Evolutionary conservation across 306 rosid genomes (phyloP).

Genomic region (Crataegus laevigata): DNA sequence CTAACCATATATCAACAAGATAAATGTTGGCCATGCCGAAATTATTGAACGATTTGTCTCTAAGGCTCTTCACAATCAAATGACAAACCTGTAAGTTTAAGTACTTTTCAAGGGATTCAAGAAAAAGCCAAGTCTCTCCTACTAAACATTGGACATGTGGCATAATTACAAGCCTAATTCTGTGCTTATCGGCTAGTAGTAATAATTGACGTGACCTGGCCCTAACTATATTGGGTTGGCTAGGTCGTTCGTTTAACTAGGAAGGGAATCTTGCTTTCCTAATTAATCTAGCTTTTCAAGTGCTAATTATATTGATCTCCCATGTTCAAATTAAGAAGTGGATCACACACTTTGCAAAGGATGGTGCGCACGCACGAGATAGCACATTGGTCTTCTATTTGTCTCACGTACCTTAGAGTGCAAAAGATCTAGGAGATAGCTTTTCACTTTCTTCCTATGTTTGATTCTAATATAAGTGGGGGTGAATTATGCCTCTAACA

Average conservation of each 20-base stretch:
- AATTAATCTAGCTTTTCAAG: neutral
- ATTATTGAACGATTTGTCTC: slow-evolving; percentile 8
- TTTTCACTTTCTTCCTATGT: neutral
- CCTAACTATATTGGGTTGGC: neutral
- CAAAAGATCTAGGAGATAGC: neutral
- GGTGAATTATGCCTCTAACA: neutral
- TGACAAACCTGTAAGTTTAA: neutral
- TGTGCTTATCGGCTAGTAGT: neutral
- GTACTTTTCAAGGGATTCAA: neutral
- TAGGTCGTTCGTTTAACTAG: slow-evolving; percentile 5
- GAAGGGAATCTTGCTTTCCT: neutral
- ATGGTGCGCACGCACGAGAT: neutral
- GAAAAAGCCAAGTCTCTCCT: neutral
- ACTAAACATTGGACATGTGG: slow-evolving; percentile 6
- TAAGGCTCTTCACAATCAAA: neutral
- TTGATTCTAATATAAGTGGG: neutral
- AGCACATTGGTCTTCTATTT: neutral
- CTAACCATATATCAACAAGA: neutral
- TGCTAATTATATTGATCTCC: neutral
- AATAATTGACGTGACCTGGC: neutral
- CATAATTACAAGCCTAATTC: slow-evolving; percentile 1
- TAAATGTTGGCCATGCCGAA: neutral
- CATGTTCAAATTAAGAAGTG: neutral
- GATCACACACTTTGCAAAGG: neutral
- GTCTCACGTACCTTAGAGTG: neutral